Base-by-base conservation (phyloP, 306 rosid species). In the Prosopis cineraria region DNA sequence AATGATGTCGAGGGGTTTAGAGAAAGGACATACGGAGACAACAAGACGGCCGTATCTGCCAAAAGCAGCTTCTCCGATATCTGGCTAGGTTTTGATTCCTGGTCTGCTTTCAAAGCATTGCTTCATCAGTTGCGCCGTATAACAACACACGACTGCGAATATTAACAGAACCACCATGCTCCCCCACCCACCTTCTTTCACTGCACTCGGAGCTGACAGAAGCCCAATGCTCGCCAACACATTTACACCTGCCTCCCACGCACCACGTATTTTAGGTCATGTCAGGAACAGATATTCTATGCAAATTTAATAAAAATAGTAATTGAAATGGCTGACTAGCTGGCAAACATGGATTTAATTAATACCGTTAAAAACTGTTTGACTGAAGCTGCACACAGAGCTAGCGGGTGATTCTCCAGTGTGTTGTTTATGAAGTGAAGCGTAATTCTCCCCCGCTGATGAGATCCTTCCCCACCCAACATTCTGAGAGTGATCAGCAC, bases 151-250 rank as follows among this genome's bases (percentile, higher is more conserved):
- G 44, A 87, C 79, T 73, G 91, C 96, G 67, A 91, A 93, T 30
- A 88, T 13, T 75, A 88, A 53, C 59, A 93, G 81, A 78, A 93
- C 93, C 19, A 34, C 52, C 87, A 91, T 8, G 79, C 98, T 80
- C 3, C 85, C 87, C 98, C 97, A 91, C 24, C 98, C 98, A 56
- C 89, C 97, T 88, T 91, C 87, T 73, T 77, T 84, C 83, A 90
- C 70, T 0, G 96, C 89, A 62, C 39, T 86, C 72, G 97, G 97
- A 25, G 93, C 76, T 14, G 96, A 93, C 34, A 93, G 92, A 73
- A 91, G 92, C 30, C 97, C 96, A 31, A 93, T 90, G 56, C 97
- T 97, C 60, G 90, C 96, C 93, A 93, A 75, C 68, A 93, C 92
- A 82, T 93, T 91, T 47, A 93, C 45, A 83, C 89, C 97, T 93